A percentile compares a stretch with the other conserved stretches of the same genome.
phyloP scores from a whole-genome alignment of 2,329 filamentous ascomycete species.

The Exophiala sideris region DNA sequence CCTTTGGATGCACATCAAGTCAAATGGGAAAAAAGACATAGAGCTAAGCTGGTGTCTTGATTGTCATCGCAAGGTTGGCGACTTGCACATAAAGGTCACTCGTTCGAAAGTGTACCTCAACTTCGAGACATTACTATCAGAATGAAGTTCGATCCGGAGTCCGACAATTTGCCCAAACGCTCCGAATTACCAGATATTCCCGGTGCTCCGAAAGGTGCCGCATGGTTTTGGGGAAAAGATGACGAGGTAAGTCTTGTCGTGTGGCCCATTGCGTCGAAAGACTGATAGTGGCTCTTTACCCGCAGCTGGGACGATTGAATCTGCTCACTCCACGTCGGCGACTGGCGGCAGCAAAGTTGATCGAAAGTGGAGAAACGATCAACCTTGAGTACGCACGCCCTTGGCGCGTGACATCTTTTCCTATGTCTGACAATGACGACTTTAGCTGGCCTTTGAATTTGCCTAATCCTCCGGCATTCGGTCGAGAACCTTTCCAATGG shows the following conservation, averaged over 20 bases:
- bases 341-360: not conserved
- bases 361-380: not conserved
- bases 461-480: not conserved
- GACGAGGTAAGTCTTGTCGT: not conserved
- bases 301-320: not conserved
- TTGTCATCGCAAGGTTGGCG: no score
- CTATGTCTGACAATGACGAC: not conserved
- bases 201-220: not conserved
- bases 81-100: no score
- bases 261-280: no score
- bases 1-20: no score
- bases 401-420: not conserved
- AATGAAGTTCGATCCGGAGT: not conserved
- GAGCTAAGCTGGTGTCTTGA: no score
- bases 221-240: not conserved
- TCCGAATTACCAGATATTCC: not conserved
- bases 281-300: no score
- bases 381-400: not conserved
- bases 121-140: not conserved
- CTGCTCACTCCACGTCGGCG: not conserved
- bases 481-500: not conserved
- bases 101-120: no score
- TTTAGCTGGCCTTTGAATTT: not conserved
- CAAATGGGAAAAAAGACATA: no score
- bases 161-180: not conserved